Percentiles rank a stretch among this genome's conserved stretches.
Evolutionary conservation across 345 rosid species (phyloP).

Genomic region (Lepidium africanum): DNA sequence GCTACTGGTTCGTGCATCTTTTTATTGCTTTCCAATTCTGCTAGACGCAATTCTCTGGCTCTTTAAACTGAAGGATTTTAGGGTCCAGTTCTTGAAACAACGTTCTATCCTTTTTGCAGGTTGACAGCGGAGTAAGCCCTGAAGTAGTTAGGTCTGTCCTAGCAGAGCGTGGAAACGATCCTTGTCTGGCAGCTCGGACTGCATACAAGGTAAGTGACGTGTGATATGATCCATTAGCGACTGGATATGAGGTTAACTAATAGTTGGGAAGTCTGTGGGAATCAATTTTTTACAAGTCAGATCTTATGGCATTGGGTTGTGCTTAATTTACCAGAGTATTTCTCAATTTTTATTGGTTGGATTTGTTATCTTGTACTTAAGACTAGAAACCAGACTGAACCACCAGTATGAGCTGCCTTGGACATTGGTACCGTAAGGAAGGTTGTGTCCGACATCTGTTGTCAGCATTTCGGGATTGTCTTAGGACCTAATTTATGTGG

Average conservation of each 20-base stretch:
- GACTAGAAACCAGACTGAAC: background rate
- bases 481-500: background rate
- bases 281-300: background rate
- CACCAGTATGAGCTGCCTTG: background rate
- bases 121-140: constrained; percentile 74
- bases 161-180: constrained; percentile 66
- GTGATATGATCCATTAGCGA: background rate
- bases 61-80: background rate
- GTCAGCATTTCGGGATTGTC: background rate
- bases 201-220: constrained; percentile 53
- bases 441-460: background rate
- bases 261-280: constrained; percentile 1
- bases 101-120: constrained; percentile 33
- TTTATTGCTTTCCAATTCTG: background rate
- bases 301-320: background rate
- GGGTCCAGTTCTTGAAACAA: constrained; percentile 5
- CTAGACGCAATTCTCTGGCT: background rate
- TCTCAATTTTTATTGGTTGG: background rate
- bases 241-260: background rate
- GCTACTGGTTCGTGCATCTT: constrained; percentile 58
- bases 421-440: background rate
- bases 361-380: background rate
- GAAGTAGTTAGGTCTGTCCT: constrained; percentile 88
- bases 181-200: constrained; percentile 83
- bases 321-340: background rate